phyloP scores from a whole-genome alignment of 805 yeast species.

The Brettanomyces sp. region DNA sequence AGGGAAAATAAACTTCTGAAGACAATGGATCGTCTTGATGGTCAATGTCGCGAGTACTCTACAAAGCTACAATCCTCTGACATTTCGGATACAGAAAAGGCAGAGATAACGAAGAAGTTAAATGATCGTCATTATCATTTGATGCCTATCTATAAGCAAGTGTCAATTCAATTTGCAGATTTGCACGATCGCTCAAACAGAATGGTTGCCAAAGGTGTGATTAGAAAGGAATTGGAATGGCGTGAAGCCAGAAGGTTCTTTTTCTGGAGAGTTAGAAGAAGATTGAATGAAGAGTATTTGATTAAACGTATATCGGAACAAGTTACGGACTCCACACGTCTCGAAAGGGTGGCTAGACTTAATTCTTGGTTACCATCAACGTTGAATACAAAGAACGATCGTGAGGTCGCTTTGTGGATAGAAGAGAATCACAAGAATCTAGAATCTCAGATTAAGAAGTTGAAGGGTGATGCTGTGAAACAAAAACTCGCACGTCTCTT shows the following conservation, averaged over 20 bases:
- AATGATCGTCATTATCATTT: constrained; percentile 70
- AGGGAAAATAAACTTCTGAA: constrained; percentile 83
- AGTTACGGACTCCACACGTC: constrained; percentile 49
- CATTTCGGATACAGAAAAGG: constrained; percentile 55
- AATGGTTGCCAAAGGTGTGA: constrained; percentile 91
- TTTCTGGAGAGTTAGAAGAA: constrained; percentile 98
- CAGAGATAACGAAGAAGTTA: constrained; percentile 54
- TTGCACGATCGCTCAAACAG: constrained; percentile 96
- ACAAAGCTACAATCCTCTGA: constrained; percentile 43
- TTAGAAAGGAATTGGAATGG: constrained; percentile 82
- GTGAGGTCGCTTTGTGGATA: constrained; percentile 74
- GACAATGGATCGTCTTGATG: constrained; percentile 89
- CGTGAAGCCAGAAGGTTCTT: constrained; percentile 83
- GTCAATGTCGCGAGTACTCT: constrained; percentile 60
- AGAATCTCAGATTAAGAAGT: constrained; percentile 49
- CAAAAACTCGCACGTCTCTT: constrained; percentile 52
- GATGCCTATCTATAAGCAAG: constrained; percentile 83
- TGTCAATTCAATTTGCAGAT: constrained; percentile 94
- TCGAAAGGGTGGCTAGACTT: constrained; percentile 79
- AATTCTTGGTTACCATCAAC: constrained; percentile 78
- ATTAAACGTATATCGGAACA: constrained; percentile 63
- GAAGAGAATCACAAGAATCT: constrained; percentile 65
- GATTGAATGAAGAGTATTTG: constrained; percentile 86
- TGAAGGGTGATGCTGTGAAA: constrained; percentile 60
- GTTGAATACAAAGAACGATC: constrained; percentile 62